Conservation (phyloP, 345 rosid species). For the Clausena lansium region DNA sequence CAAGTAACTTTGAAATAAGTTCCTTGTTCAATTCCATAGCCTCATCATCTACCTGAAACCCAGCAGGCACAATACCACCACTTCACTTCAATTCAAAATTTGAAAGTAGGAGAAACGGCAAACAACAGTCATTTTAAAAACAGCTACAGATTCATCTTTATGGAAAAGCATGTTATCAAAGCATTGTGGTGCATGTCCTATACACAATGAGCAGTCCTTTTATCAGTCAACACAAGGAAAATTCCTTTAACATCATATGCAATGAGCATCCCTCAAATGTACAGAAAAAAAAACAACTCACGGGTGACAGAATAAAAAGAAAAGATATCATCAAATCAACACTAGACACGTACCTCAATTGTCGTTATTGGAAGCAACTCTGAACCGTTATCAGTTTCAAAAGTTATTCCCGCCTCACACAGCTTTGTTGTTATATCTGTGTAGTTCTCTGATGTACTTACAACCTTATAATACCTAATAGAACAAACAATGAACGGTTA, state of each 20-base stretch:
- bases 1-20: slow-evolving; percentile 74
- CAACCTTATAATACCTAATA: slow-evolving; percentile 74
- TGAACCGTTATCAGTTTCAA: slow-evolving; percentile 90
- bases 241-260: neutral
- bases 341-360: slow-evolving; percentile 56
- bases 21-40: slow-evolving; percentile 89
- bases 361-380: slow-evolving; percentile 73
- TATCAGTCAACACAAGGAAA: neutral
- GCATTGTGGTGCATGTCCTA: neutral
- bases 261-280: neutral
- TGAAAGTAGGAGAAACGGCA: neutral
- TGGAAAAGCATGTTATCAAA: neutral
- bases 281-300: neutral
- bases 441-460: slow-evolving; percentile 74
- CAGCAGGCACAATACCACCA: neutral
- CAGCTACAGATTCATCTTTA: neutral
- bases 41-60: slow-evolving; percentile 81
- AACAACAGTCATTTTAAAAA: neutral
- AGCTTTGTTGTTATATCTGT: slow-evolving; percentile 57
- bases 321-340: neutral
- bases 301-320: neutral
- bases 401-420: slow-evolving; percentile 68
- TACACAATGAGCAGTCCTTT: neutral
- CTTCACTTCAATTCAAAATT: neutral
- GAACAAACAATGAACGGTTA: slow-evolving; percentile 12